A percentile compares a stretch with the other conserved stretches of the same genome.
These are phyloP conservation scores for Phytophthora megakarya DNA, from an alignment of 352 stramenopile species.

Conservation along the genomic window DNA sequence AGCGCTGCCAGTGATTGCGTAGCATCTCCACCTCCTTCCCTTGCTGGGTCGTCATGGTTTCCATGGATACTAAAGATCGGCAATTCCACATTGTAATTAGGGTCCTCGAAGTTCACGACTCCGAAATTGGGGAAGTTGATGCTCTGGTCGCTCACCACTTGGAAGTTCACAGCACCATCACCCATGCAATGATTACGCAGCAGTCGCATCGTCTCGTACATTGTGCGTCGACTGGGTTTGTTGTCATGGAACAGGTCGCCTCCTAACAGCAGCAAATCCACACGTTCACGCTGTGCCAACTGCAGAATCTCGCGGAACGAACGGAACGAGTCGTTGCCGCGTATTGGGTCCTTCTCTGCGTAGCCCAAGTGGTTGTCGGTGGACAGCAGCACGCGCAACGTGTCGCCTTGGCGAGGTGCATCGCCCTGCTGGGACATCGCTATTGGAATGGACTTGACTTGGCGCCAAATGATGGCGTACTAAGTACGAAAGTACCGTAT, in stretches of 20 bases:
- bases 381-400: slow-evolving; percentile 92
- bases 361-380: slow-evolving; percentile 99
- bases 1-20: slow-evolving; percentile 92
- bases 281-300: slow-evolving; percentile 63
- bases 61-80: slow-evolving; percentile 99
- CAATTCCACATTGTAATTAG: slow-evolving; percentile 94
- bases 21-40: slow-evolving; percentile 77
- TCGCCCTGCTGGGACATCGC: slow-evolving; percentile 23
- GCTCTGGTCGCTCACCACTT: slow-evolving; percentile 91
- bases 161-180: slow-evolving; percentile 80
- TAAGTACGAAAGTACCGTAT: slow-evolving; percentile 14
- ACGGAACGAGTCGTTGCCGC: slow-evolving; percentile 93
- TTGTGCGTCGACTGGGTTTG: slow-evolving; percentile 95
- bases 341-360: slow-evolving; percentile 95
- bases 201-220: slow-evolving; percentile 98
- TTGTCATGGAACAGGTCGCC: slow-evolving; percentile 99
- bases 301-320: slow-evolving; percentile 89
- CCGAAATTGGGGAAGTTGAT: slow-evolving; percentile 91
- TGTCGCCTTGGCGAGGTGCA: slow-evolving; percentile 39
- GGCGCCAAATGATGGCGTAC: too few relatives aligned
- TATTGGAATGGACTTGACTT: neutral
- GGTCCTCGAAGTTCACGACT: slow-evolving; percentile 97
- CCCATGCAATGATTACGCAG: slow-evolving; percentile 96
- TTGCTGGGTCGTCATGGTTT: slow-evolving; percentile 99
- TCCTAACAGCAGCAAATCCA: slow-evolving; percentile 94